Percentiles rank a stretch among this genome's conserved stretches.
These are phyloP conservation scores for Penicillium paneum DNA, from an alignment of 2,329 filamentous ascomycete genomes.

Conservation along the genomic window DNA sequence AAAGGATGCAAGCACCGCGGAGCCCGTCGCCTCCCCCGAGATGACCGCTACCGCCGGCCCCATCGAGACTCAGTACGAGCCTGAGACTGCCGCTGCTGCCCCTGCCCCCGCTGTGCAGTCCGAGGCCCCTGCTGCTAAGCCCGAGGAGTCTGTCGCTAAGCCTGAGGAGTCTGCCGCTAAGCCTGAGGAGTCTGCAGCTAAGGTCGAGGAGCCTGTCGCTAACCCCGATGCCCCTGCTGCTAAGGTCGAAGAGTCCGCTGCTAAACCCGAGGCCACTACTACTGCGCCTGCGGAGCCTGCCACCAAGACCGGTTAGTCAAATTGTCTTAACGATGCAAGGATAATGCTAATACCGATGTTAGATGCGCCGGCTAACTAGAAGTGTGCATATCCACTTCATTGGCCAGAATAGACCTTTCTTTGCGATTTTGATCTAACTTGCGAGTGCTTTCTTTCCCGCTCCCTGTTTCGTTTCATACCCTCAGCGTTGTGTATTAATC, in stretches of 20 bases:
- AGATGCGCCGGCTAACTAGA: slow-evolving; percentile 5
- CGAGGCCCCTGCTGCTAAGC: neutral
- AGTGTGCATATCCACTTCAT: neutral
- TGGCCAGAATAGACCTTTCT: neutral
- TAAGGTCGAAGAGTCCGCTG: neutral
- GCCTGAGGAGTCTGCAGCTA: neutral
- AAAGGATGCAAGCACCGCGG: neutral
- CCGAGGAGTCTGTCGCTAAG: neutral
- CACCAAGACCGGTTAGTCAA: slow-evolving; percentile 1
- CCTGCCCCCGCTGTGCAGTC: neutral
- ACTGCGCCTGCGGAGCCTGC: neutral
- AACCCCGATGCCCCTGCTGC: neutral
- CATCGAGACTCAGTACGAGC: neutral
- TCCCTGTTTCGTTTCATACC: neutral
- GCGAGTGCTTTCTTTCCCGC: neutral
- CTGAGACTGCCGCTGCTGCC: neutral
- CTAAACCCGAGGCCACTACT: neutral
- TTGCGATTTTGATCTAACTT: slow-evolving; percentile 1
- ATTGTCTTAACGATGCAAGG: neutral
- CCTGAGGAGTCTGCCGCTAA: neutral
- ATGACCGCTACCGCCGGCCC: slow-evolving; percentile 1
- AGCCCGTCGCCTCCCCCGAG: neutral
- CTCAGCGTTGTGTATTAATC: slow-evolving; percentile 4
- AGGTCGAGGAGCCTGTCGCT: neutral
- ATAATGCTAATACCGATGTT: neutral